Conservation (phyloP, 352 stramenopile genomes). For the Globisporangium mamillatum region DNA sequence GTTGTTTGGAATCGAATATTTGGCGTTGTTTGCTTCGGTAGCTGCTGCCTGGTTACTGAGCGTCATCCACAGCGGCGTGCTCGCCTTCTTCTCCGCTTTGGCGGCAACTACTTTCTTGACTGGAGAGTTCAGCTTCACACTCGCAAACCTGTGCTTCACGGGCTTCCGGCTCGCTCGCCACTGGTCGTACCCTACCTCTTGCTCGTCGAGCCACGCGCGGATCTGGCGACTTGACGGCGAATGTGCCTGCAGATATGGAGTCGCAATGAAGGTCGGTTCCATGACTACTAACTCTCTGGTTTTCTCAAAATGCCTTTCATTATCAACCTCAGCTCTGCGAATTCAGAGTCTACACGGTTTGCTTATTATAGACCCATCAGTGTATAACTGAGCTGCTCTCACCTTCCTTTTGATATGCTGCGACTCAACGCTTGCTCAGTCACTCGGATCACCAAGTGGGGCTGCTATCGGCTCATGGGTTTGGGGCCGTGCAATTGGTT, state of each 20-base stretch:
- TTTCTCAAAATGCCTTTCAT: conserved; percentile 15
- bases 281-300: conserved; percentile 21
- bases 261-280: conserved; percentile 54
- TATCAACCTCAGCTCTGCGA: conserved; percentile 15
- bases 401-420: background rate
- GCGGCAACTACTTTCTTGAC: conserved; percentile 18
- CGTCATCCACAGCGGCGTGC: conserved; percentile 24
- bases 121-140: conserved; percentile 47
- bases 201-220: conserved; percentile 46
- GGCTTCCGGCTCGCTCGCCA: conserved; percentile 38
- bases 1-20: background rate
- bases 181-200: conserved; percentile 44
- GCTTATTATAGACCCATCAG: conserved; percentile 11
- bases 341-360: background rate
- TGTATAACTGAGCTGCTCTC: background rate
- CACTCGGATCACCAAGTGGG: background rate
- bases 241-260: conserved; percentile 41
- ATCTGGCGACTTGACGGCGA: conserved; percentile 40
- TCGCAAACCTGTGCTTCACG: conserved; percentile 44
- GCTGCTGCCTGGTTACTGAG: conserved; percentile 13
- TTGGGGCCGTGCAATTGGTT: background rate
- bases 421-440: background rate
- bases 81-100: background rate
- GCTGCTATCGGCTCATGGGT: background rate
- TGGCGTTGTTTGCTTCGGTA: background rate